Conservation (phyloP, 2,329 filamentous ascomycete genomes). For the Apiospora rasikravindrae region DNA sequence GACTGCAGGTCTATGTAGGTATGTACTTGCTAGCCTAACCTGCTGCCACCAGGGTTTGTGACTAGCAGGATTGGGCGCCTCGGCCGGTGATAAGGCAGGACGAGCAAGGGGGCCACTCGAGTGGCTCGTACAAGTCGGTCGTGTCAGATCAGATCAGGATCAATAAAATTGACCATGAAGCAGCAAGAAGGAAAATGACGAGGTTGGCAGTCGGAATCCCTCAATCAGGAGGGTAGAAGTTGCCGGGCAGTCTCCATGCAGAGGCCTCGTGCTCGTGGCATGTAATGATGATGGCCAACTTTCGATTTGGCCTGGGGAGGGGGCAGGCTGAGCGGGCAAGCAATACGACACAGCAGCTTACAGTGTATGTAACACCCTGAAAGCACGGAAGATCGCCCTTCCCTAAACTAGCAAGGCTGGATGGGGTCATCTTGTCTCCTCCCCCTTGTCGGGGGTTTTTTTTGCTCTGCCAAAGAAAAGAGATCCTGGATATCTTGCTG, state of each 20-base stretch:
- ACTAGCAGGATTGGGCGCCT: constrained; percentile 14
- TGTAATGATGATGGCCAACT: constrained; percentile 5
- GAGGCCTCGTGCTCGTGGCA: background rate
- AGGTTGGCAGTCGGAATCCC: background rate
- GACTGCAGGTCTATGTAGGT: background rate
- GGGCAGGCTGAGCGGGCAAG: background rate
- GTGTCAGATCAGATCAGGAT: constrained; percentile 9
- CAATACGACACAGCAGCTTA: background rate
- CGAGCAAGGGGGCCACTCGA: constrained; percentile 6
- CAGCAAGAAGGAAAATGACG: background rate
- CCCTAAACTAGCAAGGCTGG: constrained; percentile 12
- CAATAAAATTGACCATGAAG: background rate
- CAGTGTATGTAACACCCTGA: background rate
- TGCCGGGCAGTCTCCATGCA: background rate
- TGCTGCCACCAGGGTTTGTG: constrained; percentile 9
- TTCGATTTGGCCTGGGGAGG: background rate
- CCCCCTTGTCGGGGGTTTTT: background rate
- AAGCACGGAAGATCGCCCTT: constrained; percentile 12
- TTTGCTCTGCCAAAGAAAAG: background rate
- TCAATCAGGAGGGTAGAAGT: background rate
- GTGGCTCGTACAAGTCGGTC: constrained; percentile 12
- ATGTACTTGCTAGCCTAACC: background rate
- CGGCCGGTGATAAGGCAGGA: constrained; percentile 14
- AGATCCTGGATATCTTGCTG: background rate
- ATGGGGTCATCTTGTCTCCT: background rate